Conservation (phyloP, 768 basidiomycete genomes). For the Kwoniella dendrophila region DNA sequence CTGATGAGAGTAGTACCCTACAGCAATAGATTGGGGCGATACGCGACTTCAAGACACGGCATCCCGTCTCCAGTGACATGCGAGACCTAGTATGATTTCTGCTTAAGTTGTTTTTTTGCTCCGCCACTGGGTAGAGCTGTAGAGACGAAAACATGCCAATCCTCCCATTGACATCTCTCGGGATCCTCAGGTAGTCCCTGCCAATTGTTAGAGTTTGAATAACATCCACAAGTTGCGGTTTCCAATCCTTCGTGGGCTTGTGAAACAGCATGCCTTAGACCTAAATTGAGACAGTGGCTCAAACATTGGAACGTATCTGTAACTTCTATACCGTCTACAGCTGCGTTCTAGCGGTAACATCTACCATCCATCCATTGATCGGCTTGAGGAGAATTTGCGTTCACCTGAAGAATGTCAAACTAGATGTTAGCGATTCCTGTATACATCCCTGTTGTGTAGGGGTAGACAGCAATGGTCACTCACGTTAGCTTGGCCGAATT, state of each 20-base stretch:
- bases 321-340: background rate
- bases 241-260: background rate
- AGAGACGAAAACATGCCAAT: background rate
- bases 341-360: background rate
- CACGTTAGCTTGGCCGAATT: background rate
- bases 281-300: background rate
- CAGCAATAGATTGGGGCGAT: too few species aligned
- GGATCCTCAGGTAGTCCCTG: background rate
- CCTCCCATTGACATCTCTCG: background rate
- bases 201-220: background rate
- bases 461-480: too few species aligned
- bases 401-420: background rate
- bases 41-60: too few species aligned
- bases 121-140: background rate
- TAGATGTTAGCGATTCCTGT: background rate
- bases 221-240: background rate
- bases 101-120: background rate
- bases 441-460: too few species aligned
- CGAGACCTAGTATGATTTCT: background rate
- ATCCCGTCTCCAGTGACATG: background rate
- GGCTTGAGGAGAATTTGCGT: background rate
- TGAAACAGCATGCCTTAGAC: background rate
- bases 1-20: too few species aligned
- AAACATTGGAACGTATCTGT: background rate
- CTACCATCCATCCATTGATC: too few species aligned